A percentile compares a stretch with the other conserved stretches of the same genome.
Evolutionary conservation across 495 filamentous ascomycete genomes (phyloP).

Genomic region (Paragyromitra xinjiangensis): DNA sequence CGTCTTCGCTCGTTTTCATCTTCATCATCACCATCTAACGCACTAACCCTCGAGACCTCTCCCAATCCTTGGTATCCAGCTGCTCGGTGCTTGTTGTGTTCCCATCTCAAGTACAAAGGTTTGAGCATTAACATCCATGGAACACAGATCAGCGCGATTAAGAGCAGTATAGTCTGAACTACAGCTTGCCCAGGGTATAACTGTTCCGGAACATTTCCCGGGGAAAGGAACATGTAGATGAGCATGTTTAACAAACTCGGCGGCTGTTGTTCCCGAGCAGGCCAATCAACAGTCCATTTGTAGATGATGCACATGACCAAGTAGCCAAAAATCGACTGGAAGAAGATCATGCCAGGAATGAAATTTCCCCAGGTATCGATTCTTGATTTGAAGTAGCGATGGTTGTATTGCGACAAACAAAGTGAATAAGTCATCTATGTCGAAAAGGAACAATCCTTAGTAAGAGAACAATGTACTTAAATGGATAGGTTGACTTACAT

Average conservation of each 20-base stretch:
- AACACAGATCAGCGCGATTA: conserved; percentile 84
- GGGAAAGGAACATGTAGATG: conserved; percentile 98
- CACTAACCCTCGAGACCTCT: conserved; percentile 83
- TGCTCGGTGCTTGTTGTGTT: conserved; percentile 87
- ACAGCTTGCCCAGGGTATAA: conserved; percentile 79
- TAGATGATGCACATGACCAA: conserved; percentile 92
- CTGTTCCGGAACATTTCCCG: conserved; percentile 72
- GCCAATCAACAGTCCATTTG: conserved; percentile 96
- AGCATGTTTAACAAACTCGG: conserved; percentile 97
- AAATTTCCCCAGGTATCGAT: conserved; percentile 98
- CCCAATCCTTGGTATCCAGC: conserved; percentile 86
- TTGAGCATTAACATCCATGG: conserved; percentile 93
- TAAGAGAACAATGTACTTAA: neutral
- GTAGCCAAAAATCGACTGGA: conserved; percentile 98
- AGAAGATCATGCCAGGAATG: conserved; percentile 97
- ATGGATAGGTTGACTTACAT: conserved; percentile 64
- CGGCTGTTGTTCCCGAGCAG: conserved; percentile 69
- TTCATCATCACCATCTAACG: conserved; percentile 83
- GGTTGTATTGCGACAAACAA: conserved; percentile 90
- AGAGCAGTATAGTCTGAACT: conserved; percentile 80
- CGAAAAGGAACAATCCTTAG: conserved; percentile 4
- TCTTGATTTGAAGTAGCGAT: conserved; percentile 88
- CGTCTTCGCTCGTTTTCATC: conserved; percentile 66
- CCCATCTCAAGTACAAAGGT: conserved; percentile 89
- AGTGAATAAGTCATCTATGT: conserved; percentile 92